Base-by-base conservation (phyloP, 2,329 filamentous ascomycete species). In the Aspergillaceae sp. region DNA sequence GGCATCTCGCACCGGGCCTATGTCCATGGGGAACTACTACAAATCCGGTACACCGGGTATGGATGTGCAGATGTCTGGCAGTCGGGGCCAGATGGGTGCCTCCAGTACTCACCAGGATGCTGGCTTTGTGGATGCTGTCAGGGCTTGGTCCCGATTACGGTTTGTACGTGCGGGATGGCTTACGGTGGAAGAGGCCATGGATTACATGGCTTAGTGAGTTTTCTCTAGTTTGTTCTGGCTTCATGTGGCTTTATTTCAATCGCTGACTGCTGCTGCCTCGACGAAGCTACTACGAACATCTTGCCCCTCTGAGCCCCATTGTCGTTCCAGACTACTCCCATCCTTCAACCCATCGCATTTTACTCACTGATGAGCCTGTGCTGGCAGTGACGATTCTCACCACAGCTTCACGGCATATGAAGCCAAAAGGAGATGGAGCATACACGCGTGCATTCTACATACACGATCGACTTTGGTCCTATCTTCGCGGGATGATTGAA, bases 151-250 rank as follows among this genome's bases (percentile, higher is more conserved):
- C 2, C 77, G 88, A 52, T 90, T 96, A 64, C 83, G 90, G 38
- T 97, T 97, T 62, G 91, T 97, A n/a, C 83, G 89, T 45, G 89
- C 89, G 6, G 92, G 92, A 7, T 97, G 91, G 91, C 92, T 98
- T 64, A 94, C 89, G 0, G 86, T 91, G 0, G 82, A 86, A 54
- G 92, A 98, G 67, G 91, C 88, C 26, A 90, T 97, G 65, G 83
- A 84, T 38, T 97, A 97, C 61, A 87, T 98, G 52, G 84, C 90
- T 63, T 97, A 97, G 83, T 87, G 76, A 59, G 80, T 70, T 58
- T 38, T 4, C 33, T 32, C 7, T 43, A 26, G 11, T 43, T 9
- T 32, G 30, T 32, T 32, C 8, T 5, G 8, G 1, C 8, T 6
- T 32, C 5, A 6, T 32, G 30, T 32, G 30, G 5, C 1, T 6